Base-by-base conservation (phyloP, 2,329 filamentous ascomycete genomes). In the Neoascochyta sp. region DNA sequence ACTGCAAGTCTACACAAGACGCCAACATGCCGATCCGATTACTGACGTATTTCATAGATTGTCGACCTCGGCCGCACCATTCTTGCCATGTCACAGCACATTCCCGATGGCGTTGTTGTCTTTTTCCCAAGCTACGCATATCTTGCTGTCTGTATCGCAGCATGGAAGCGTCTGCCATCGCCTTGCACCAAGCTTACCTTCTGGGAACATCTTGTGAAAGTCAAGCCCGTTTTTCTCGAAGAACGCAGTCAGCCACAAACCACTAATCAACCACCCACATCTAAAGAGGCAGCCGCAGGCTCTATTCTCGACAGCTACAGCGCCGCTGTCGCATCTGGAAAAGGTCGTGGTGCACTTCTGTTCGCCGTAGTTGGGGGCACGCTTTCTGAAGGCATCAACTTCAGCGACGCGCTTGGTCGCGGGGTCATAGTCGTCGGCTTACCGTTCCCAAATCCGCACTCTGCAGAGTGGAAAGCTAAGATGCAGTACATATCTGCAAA, bases 91-190 rank as follows among this genome's bases (percentile, higher is more conserved):
- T 85, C 83, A 47, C 71, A 75, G 5, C 68, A 78, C 4, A 83
- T 95, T 0, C 87, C 87, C 0, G 89, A 95, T 47, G 92, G 92
- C 2, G 76, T 95, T 1, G 87, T 98, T 0, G 80, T 89, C 0
- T 98, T 98, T 68, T 96, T 98, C 49, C 89, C 92, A 1, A 95
- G 88, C 62, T 96, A 98, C 60, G 77, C 83, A 7, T 96, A 95
- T 58, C 75, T 98, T 0, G 81, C 88, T 27, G 77, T 80, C 25
- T 86, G 94, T 5, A 47, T 64, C 8, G 41, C 44, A 4, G 47
- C 52, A 1, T 73, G 70, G 70, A 64, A 64, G 32, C 46, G 50
- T n/a, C 28, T 49, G 3, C 28, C 30, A n/a, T 22, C 15, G 2
- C 9, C 20, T 4, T 18, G 13, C 1, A 43, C 24, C 9, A 43